A percentile compares a stretch with the other conserved stretches of the same genome.
phyloP scores from a whole-genome alignment of 2,329 filamentous ascomycete genomes.

The Coniella lustricola region DNA sequence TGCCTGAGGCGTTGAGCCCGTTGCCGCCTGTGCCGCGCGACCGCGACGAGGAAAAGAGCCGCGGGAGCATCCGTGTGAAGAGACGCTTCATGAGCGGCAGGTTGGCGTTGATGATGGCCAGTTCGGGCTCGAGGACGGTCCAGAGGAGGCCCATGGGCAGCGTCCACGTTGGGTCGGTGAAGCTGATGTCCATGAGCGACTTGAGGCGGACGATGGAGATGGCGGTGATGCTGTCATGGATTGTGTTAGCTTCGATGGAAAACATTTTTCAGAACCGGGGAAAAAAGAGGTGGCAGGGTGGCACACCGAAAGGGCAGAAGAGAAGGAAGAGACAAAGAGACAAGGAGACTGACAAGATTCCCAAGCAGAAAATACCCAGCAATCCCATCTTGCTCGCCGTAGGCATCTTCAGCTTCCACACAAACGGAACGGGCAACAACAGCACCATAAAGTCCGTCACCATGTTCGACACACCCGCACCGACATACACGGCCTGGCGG shows the following conservation, averaged over 20 bases:
- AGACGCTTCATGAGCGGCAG: no score
- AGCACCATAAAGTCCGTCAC: constrained; percentile 5
- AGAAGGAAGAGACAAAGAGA: no score
- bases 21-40: no score
- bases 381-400: background rate
- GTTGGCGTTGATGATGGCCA: constrained; percentile 1
- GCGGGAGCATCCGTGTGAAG: no score
- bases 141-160: constrained; percentile 8
- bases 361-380: background rate
- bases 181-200: constrained; percentile 4
- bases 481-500: constrained; percentile 5
- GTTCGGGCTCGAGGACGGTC: constrained; percentile 8
- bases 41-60: no score
- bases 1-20: no score
- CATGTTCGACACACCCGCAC: constrained; percentile 3
- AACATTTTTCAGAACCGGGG: no score
- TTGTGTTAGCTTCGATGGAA: no score
- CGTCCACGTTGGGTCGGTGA: constrained; percentile 4
- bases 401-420: constrained; percentile 6
- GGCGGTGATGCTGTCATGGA: background rate
- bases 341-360: background rate
- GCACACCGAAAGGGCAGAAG: no score
- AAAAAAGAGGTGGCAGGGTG: no score
- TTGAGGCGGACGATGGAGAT: constrained; percentile 6
- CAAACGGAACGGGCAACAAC: background rate